Evolutionary conservation across 352 stramenopile genomes (phyloP).

Genomic region (Globisporangium solare): DNA sequence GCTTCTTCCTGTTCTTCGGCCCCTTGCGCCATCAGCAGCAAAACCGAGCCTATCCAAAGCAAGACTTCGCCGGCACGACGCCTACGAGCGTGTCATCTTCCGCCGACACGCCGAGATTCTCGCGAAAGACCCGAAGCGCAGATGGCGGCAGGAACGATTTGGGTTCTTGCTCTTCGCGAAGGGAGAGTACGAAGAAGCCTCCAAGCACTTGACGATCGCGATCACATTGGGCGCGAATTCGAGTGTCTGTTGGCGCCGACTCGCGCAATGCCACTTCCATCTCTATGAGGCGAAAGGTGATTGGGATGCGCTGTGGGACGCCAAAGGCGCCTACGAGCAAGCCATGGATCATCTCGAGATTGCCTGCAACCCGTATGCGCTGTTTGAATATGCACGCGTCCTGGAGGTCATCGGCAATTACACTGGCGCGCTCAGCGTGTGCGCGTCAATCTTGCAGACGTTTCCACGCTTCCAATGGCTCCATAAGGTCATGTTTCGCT

Average conservation of each 20-base stretch:
- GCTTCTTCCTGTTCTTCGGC: not conserved
- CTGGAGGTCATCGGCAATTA: conserved; percentile 50
- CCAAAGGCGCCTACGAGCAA: conserved; percentile 51
- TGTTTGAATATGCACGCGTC: conserved; percentile 50
- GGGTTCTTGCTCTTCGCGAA: conserved; percentile 43
- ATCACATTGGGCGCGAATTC: conserved; percentile 40
- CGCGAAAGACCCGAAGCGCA: conserved; percentile 43
- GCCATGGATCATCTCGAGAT: conserved; percentile 47
- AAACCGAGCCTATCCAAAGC: conserved; percentile 2
- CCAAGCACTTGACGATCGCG: conserved; percentile 40
- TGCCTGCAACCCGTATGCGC: conserved; percentile 33
- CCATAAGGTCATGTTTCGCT: conserved; percentile 37
- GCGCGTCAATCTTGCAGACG: conserved; percentile 40
- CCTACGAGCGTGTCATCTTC: conserved; percentile 42
- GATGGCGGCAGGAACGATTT: conserved; percentile 66
- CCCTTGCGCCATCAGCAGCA: conserved; percentile 1
- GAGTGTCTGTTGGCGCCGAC: conserved; percentile 43
- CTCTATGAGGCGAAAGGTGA: conserved; percentile 38
- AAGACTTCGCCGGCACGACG: conserved; percentile 31
- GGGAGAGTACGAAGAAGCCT: conserved; percentile 31
- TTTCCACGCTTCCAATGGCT: conserved; percentile 45
- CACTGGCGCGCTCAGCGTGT: conserved; percentile 37
- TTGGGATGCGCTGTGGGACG: conserved; percentile 63
- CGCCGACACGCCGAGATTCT: conserved; percentile 56
- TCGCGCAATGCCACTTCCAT: conserved; percentile 52